Evolutionary conservation across 2,329 filamentous ascomycete genomes (phyloP).

Genomic region (Sarocladium oryzae): DNA sequence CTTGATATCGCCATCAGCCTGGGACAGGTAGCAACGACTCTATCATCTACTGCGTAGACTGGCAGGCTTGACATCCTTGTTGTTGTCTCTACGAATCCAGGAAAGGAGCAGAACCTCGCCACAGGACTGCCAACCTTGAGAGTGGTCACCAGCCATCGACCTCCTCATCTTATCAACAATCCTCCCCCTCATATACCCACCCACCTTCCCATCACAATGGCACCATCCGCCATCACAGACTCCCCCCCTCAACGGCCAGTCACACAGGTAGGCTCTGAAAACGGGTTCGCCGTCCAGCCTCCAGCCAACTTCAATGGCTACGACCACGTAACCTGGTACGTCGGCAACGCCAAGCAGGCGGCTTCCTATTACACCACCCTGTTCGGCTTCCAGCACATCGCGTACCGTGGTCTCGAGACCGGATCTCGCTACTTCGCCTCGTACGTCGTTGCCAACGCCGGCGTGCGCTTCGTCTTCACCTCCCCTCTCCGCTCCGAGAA

Average conservation of each 20-base stretch:
- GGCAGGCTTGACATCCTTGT: too few species aligned
- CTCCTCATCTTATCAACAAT: background rate
- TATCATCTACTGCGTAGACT: too few species aligned
- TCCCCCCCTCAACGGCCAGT: conserved; percentile 39
- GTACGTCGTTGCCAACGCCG: conserved; percentile 73
- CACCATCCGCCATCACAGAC: conserved; percentile 51
- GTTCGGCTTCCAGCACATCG: conserved; percentile 77
- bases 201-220: conserved; percentile 37
- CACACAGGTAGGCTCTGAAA: conserved; percentile 29
- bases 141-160: background rate
- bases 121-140: too few species aligned
- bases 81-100: too few species aligned
- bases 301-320: conserved; percentile 68
- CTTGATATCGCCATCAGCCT: background rate
- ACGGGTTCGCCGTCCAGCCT: conserved; percentile 48
- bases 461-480: conserved; percentile 76
- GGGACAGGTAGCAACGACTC: too few species aligned
- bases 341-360: conserved; percentile 93
- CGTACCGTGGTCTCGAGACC: conserved; percentile 84
- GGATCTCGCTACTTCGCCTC: conserved; percentile 75
- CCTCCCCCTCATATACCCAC: background rate
- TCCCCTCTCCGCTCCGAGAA: conserved; percentile 64
- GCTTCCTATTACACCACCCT: conserved; percentile 82
- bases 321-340: conserved; percentile 92
- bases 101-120: too few species aligned